Evolutionary conservation across 164 flowering plant genomes (phyloP).

Genomic region (Piper betle): DNA sequence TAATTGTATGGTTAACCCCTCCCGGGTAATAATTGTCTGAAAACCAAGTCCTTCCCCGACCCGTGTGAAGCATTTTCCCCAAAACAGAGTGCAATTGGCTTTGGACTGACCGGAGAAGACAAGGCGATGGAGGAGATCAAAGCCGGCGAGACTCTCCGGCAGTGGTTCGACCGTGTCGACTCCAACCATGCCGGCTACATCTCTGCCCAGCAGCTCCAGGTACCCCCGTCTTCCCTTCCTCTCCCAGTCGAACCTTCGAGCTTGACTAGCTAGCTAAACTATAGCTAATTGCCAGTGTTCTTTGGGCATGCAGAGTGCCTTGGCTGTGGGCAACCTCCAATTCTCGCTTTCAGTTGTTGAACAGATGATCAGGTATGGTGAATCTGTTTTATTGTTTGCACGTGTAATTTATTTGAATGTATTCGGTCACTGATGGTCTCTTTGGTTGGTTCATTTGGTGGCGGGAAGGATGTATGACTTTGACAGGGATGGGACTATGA

Average conservation of each 20-base stretch:
- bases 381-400: not conserved
- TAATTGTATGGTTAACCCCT: too few species aligned
- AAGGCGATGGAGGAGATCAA: too few species aligned
- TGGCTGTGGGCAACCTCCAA: constrained; percentile 59
- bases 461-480: constrained; percentile 64
- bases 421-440: not conserved
- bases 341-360: constrained; percentile 58
- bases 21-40: too few species aligned
- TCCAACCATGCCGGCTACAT: constrained; percentile 47
- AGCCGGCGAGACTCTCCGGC: constrained; percentile 25
- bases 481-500: constrained; percentile 76
- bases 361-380: constrained; percentile 70
- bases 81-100: too few species aligned
- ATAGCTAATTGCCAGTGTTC: not conserved
- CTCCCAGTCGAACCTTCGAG: not conserved
- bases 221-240: constrained; percentile 5
- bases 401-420: not conserved
- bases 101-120: too few species aligned
- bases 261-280: not conserved
- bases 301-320: constrained; percentile 32
- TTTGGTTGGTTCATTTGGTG: not conserved
- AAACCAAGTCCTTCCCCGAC: too few species aligned
- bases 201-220: constrained; percentile 65
- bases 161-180: constrained; percentile 84
- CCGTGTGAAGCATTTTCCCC: too few species aligned